phyloP scores from a whole-genome alignment of 2,329 filamentous ascomycete genomes.

The Tolypocladium nubicola region DNA sequence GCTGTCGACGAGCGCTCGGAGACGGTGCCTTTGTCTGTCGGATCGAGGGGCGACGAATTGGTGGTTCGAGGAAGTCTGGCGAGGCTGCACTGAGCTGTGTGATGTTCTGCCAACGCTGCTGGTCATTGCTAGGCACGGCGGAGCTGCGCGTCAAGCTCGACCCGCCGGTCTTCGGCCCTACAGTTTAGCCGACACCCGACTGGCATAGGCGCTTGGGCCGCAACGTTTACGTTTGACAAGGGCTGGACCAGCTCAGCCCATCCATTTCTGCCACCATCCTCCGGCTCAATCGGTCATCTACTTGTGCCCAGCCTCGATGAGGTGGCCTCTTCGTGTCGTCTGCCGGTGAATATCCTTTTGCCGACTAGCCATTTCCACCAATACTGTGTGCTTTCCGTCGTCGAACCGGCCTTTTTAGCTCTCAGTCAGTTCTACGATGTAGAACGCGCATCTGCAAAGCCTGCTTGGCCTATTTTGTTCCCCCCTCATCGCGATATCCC shows the following conservation, averaged over 20 bases:
- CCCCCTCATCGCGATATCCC: background rate
- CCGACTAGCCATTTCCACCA: background rate
- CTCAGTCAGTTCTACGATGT: background rate
- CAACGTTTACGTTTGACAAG: background rate
- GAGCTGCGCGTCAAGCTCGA: constrained; percentile 27
- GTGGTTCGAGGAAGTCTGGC: background rate
- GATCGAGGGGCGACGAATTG: constrained; percentile 5
- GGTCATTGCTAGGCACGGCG: constrained; percentile 21
- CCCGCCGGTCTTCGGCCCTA: constrained; percentile 10
- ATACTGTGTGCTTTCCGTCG: background rate
- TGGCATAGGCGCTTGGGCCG: background rate
- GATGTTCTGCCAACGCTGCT: constrained; percentile 17
- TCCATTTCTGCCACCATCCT: background rate
- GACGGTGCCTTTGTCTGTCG: constrained; percentile 4
- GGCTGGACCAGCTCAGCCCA: background rate
- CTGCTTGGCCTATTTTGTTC: constrained; percentile 8
- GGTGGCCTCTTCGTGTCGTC: constrained; percentile 17
- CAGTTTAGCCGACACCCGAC: constrained; percentile 15
- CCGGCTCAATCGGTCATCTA: constrained; percentile 1
- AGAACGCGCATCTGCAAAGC: background rate
- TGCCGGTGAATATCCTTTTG: constrained; percentile 11
- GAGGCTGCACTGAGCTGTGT: constrained; percentile 15
- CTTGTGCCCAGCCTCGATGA: constrained; percentile 11
- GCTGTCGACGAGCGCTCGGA: background rate
- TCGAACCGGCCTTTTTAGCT: background rate